Evolutionary conservation across 768 basidiomycete genomes (phyloP).

Genomic region (Suillus discolor): DNA sequence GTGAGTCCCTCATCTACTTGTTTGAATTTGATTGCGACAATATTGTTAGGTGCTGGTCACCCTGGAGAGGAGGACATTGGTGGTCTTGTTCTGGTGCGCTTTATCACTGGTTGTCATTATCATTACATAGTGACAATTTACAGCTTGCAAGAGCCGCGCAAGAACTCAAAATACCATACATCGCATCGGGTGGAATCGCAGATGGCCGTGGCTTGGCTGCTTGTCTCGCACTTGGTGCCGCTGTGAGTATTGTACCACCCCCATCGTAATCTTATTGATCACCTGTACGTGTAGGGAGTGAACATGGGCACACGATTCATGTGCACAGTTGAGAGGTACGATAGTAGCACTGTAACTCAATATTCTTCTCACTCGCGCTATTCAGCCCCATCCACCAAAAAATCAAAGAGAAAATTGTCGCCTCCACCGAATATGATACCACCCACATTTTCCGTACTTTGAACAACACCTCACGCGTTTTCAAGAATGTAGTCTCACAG

Average conservation of each 20-base stretch:
- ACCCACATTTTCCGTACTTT: conserved; percentile 90
- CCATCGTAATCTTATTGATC: background rate
- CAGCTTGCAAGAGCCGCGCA: conserved; percentile 86
- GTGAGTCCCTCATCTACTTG: conserved; percentile 40
- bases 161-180: conserved; percentile 81
- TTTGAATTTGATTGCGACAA: conserved; percentile 11
- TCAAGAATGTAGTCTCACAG: conserved; percentile 79
- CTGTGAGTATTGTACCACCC: conserved; percentile 46
- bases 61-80: conserved; percentile 95
- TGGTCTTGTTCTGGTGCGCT: conserved; percentile 72
- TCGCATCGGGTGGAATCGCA: conserved; percentile 91
- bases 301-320: conserved; percentile 94
- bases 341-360: background rate
- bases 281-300: conserved; percentile 53
- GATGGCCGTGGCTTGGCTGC: conserved; percentile 84
- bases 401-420: conserved; percentile 89
- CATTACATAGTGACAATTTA: conserved; percentile 1
- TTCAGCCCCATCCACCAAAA: conserved; percentile 82
- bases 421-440: conserved; percentile 81
- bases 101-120: background rate
- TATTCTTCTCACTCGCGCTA: background rate
- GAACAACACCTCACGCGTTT: conserved; percentile 82
- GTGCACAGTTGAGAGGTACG: conserved; percentile 83
- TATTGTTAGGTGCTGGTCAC: conserved; percentile 79
- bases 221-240: conserved; percentile 79